phyloP scores from a whole-genome alignment of 805 yeast genomes.

The Danielia reshetovae region DNA sequence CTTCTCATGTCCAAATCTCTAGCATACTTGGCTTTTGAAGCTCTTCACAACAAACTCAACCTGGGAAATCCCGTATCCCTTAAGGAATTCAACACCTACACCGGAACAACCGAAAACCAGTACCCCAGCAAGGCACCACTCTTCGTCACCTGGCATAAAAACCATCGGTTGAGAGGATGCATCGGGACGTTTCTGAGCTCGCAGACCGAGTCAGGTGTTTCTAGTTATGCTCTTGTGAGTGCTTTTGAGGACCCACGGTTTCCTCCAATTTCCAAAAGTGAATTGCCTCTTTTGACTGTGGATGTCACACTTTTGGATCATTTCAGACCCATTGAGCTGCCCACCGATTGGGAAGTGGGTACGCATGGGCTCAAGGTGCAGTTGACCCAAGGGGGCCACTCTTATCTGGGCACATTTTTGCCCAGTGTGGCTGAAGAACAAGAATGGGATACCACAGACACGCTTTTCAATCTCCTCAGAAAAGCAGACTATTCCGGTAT shows the following conservation, averaged over 20 bases:
- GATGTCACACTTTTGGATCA: constrained; percentile 64
- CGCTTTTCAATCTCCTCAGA: constrained; percentile 62
- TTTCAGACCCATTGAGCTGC: constrained; percentile 49
- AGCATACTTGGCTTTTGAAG: constrained; percentile 36
- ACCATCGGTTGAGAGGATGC: constrained; percentile 70
- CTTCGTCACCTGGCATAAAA: constrained; percentile 83
- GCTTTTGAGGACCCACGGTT: constrained; percentile 82
- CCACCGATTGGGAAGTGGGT: constrained; percentile 78
- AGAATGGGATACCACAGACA: constrained; percentile 70
- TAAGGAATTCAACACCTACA: constrained; percentile 1
- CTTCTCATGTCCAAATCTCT: constrained; percentile 34
- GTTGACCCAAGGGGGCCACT: constrained; percentile 38
- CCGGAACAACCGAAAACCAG: neutral
- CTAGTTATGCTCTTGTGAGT: constrained; percentile 52
- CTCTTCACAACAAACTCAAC: constrained; percentile 21
- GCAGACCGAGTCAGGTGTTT: constrained; percentile 54
- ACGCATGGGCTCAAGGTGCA: constrained; percentile 70
- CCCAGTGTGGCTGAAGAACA: constrained; percentile 91
- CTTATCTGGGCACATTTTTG: constrained; percentile 72
- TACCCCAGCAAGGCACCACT: constrained; percentile 44
- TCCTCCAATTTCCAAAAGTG: constrained; percentile 52
- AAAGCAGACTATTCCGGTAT: constrained; percentile 56
- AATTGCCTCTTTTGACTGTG: constrained; percentile 51
- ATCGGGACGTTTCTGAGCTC: constrained; percentile 79
- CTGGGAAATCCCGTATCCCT: constrained; percentile 12